These are phyloP conservation scores for Odontarrhena argentea DNA, from an alignment of 345 rosid species.

Conservation along the genomic window DNA sequence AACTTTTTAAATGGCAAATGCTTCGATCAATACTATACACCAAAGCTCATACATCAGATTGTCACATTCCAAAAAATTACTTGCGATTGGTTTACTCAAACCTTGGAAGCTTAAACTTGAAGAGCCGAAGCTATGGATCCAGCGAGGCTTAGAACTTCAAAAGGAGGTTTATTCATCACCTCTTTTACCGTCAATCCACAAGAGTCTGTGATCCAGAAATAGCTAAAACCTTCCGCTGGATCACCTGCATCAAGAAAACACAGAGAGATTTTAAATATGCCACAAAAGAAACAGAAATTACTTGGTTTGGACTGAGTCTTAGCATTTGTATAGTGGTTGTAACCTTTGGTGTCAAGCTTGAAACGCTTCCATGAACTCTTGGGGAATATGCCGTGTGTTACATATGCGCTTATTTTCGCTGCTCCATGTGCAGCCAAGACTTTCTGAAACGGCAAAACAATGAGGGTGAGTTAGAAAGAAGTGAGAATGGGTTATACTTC, in stretches of 20 bases:
- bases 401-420: conserved; percentile 84
- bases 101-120: conserved; percentile 50
- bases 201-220: conserved; percentile 98
- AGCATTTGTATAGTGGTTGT: conserved; percentile 16
- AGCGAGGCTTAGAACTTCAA: conserved; percentile 91
- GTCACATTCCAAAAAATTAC: conserved; percentile 16
- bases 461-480: not conserved
- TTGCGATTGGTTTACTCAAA: conserved; percentile 11
- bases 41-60: conserved; percentile 17
- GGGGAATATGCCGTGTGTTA: conserved; percentile 96
- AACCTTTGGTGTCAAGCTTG: conserved; percentile 82
- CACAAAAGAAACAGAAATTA: not conserved
- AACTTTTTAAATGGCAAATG: not conserved
- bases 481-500: not conserved
- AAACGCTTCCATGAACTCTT: conserved; percentile 88
- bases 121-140: conserved; percentile 83
- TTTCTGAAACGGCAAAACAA: conserved; percentile 52
- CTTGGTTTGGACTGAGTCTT: not conserved
- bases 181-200: conserved; percentile 78
- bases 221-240: conserved; percentile 66
- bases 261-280: not conserved
- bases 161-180: conserved; percentile 72
- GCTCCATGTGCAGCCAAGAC: conserved; percentile 95
- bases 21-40: conserved; percentile 31
- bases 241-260: conserved; percentile 49